Percentiles rank a stretch among this genome's conserved stretches.
These are phyloP conservation scores for Letharia columbiana DNA, from an alignment of 495 filamentous ascomycete genomes.

Conservation along the genomic window DNA sequence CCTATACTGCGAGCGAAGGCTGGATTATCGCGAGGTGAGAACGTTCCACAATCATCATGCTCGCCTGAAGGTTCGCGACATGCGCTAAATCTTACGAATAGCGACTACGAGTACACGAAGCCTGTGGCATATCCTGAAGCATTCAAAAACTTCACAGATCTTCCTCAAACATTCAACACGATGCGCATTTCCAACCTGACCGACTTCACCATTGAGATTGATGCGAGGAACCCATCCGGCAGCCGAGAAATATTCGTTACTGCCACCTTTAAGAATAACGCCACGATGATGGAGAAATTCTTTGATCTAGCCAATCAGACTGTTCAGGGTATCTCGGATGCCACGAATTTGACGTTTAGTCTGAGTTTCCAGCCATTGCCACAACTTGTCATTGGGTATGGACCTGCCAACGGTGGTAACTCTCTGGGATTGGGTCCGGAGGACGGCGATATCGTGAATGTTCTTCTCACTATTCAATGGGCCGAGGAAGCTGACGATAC, in stretches of 20 bases:
- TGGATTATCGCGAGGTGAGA: too few species aligned
- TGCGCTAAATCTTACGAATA: too few species aligned
- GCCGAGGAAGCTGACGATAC: constrained; percentile 30
- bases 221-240: constrained; percentile 4
- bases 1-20: too few species aligned
- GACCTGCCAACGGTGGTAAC: constrained; percentile 24
- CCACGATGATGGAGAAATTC: too few species aligned
- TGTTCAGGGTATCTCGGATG: constrained; percentile 9
- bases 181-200: constrained; percentile 32
- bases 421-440: constrained; percentile 26
- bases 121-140: constrained; percentile 22
- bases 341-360: constrained; percentile 17
- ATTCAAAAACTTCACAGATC: constrained; percentile 28
- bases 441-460: constrained; percentile 26
- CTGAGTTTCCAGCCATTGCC: constrained; percentile 25
- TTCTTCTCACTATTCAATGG: constrained; percentile 36
- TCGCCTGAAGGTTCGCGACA: too few species aligned
- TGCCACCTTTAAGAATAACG: constrained; percentile 6
- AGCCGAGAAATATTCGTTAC: constrained; percentile 17
- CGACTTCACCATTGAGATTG: constrained; percentile 31
- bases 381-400: neutral
- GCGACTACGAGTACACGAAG: too few species aligned
- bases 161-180: constrained; percentile 27
- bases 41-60: too few species aligned
- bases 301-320: constrained; percentile 22